Evolutionary conservation across 164 flowering plant species (phyloP), one percentile per base, ranked within the genome.

Genomic region (Aristolochia contorta): DNA sequence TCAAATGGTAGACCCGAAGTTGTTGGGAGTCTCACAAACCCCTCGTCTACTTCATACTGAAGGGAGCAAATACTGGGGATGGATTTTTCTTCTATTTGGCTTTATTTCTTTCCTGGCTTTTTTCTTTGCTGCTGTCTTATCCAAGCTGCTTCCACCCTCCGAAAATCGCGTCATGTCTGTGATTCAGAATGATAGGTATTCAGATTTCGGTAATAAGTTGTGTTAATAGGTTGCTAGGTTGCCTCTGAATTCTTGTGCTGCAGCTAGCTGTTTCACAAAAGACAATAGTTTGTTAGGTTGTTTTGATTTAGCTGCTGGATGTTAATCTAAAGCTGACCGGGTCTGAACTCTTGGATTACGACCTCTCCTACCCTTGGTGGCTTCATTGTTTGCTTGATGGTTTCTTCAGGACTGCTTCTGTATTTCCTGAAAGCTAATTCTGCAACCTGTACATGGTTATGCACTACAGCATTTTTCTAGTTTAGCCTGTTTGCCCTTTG

Each of bases 121-220:
- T 54, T 32, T 79, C 46, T 81, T 64, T 71, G 79, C 82, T 33
- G 84, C 86, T 14, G 48, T 84, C 5, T 32, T 87, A 18, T 80
- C 87, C n/a, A 85, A 85, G 83, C 74, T 85, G 54, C 78, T 85
- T 58, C 86, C 85, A 5, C 73, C 69, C 1, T 81, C 80, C 12
- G 60, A 67, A 25, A 79, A 83, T 61, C 71, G 61, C 16, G 22
- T 80, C 32, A 43, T 84, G 22, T 71, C 77, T 3, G 80, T 91
- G 48, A 70, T 88, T 41, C 96, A 85, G 70, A 78, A 72, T 58
- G 89, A 87, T 79, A 74, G 88, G 90, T 82, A 73, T 20, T 22
- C 20, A 4, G 15, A 18, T 1, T 18, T 18, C 8, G 15, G 1
- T 18, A 5, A 4, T 49, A 0, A 18, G 14, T 12, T 49, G 16